These are phyloP conservation scores for Populus trichocarpa DNA, from an alignment of 441 rosid genomes.

Conservation along the genomic window DNA sequence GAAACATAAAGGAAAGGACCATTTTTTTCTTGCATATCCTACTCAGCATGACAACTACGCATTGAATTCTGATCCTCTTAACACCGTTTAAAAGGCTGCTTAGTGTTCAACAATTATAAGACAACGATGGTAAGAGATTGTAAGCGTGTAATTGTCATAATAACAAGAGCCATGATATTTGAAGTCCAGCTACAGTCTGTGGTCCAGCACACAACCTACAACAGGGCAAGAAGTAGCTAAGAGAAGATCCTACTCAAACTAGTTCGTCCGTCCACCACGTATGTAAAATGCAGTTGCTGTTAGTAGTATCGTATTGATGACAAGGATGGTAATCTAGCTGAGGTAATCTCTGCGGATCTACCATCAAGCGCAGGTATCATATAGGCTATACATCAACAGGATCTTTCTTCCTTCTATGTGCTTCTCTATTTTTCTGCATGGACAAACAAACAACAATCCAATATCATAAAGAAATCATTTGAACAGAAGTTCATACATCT, in stretches of 20 bases:
- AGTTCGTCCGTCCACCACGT: constrained; percentile 35
- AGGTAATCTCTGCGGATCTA: constrained; percentile 34
- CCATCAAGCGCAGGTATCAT: constrained; percentile 40
- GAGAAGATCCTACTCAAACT: constrained; percentile 40
- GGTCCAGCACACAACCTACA: constrained; percentile 37
- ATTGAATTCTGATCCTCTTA: neutral
- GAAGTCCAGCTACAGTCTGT: constrained; percentile 27
- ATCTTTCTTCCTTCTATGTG: constrained; percentile 28
- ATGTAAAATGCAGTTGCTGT: constrained; percentile 46
- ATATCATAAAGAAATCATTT: neutral
- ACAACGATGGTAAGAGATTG: constrained; percentile 9
- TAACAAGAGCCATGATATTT: constrained; percentile 19
- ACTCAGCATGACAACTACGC: neutral
- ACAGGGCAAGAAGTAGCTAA: constrained; percentile 15
- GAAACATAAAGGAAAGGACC: neutral
- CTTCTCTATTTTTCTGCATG: constrained; percentile 45
- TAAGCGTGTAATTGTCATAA: constrained; percentile 12
- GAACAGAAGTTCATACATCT: neutral
- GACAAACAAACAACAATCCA: constrained; percentile 1
- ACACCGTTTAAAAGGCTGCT: neutral
- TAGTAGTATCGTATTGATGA: constrained; percentile 41
- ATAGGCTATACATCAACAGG: constrained; percentile 47
- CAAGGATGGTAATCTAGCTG: constrained; percentile 22
- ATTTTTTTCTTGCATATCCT: neutral
- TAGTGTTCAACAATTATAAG: neutral